phyloP scores from a whole-genome alignment of 805 yeast species.

The Kregervanrija fluxuum region DNA sequence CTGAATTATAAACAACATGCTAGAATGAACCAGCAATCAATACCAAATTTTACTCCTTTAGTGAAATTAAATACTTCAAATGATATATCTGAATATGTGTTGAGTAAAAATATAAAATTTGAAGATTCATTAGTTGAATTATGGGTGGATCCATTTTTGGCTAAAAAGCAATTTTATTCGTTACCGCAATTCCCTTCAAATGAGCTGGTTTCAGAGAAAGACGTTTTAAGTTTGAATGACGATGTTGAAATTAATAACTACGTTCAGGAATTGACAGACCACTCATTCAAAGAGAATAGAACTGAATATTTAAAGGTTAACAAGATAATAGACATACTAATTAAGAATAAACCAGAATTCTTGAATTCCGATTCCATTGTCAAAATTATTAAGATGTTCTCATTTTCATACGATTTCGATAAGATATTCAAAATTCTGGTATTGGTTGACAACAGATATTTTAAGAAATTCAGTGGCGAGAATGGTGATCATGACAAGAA shows the following conservation, averaged over 20 bases:
- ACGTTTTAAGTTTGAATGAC: background rate
- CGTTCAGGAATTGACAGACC: slow-evolving; percentile 2
- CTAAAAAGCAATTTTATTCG: too few species aligned
- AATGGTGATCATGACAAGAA: background rate
- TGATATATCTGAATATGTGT: too few species aligned
- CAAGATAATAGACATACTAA: background rate
- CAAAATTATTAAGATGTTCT: slow-evolving; percentile 4
- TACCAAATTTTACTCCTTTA: too few species aligned
- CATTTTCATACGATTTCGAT: slow-evolving; percentile 7
- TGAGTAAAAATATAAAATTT: too few species aligned
- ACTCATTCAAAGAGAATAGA: slow-evolving; percentile 1
- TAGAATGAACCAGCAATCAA: too few species aligned
- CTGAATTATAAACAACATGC: too few species aligned
- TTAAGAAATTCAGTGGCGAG: background rate
- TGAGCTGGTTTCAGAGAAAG: too few species aligned
- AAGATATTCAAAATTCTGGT: background rate
- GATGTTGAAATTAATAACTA: slow-evolving; percentile 2
- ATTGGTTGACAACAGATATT: slow-evolving; percentile 1
- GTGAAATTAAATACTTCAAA: too few species aligned
- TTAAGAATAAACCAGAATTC: slow-evolving; percentile 2
- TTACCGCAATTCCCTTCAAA: too few species aligned
- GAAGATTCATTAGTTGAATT: too few species aligned
- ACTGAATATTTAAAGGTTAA: slow-evolving; percentile 1
- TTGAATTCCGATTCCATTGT: slow-evolving; percentile 5
- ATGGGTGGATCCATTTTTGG: too few species aligned